phyloP scores from a whole-genome alignment of 345 rosid genomes.

The Aegle marmelos region DNA sequence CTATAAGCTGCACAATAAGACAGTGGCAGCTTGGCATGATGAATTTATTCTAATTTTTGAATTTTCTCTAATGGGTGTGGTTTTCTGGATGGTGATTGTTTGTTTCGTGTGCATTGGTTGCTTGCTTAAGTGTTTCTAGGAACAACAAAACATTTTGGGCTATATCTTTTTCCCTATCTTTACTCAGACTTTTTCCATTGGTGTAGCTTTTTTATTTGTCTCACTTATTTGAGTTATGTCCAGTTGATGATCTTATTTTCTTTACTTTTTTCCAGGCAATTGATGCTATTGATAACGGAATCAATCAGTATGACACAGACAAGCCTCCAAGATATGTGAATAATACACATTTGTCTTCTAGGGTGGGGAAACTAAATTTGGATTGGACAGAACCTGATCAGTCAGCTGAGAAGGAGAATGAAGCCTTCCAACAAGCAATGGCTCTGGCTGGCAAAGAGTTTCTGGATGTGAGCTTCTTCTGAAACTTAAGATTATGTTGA shows the following conservation, averaged over 20 bases:
- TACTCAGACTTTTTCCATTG: neutral
- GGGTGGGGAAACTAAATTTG: conserved; percentile 82
- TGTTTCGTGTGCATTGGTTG: neutral
- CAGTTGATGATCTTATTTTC: conserved; percentile 1
- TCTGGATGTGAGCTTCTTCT: conserved; percentile 53
- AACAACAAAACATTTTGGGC: neutral
- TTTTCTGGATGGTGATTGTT: neutral
- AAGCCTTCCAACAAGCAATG: conserved; percentile 80
- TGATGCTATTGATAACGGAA: conserved; percentile 87
- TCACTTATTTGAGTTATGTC: neutral
- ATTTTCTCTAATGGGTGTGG: neutral
- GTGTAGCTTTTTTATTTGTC: neutral
- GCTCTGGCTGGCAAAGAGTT: conserved; percentile 80
- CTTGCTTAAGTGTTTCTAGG: neutral
- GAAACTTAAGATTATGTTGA: neutral
- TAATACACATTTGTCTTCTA: conserved; percentile 75
- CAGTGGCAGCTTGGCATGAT: neutral
- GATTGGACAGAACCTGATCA: conserved; percentile 95
- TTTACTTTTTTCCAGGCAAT: conserved; percentile 45
- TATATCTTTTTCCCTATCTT: neutral
- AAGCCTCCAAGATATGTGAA: conserved; percentile 87
- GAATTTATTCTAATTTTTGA: neutral
- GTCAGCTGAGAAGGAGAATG: conserved; percentile 83
- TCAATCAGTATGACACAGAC: conserved; percentile 75
- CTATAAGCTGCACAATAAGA: neutral